Conservation (phyloP, 2,329 filamentous ascomycete species). For the Ceratocystis huliohia region DNA sequence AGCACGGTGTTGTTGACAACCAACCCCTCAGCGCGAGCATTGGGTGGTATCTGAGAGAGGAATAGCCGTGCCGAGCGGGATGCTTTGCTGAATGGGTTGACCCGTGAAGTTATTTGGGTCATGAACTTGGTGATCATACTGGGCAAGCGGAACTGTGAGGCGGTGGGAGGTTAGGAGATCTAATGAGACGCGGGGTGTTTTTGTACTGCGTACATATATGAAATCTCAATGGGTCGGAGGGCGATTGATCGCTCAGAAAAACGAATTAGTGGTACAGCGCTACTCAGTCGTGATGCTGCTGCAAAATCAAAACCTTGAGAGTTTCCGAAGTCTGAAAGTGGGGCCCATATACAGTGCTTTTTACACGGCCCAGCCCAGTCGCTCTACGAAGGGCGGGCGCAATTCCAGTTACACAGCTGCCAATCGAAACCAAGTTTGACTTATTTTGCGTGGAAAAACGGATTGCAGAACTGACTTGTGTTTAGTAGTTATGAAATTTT, state of each 20-base stretch:
- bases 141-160: constrained; percentile 19
- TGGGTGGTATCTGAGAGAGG: constrained; percentile 69
- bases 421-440: background rate
- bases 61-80: constrained; percentile 79
- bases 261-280: background rate
- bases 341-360: background rate
- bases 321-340: background rate
- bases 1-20: constrained; percentile 67
- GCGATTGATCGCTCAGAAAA: background rate
- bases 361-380: background rate
- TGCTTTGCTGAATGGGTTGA: constrained; percentile 78
- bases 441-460: no score
- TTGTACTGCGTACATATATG: no score
- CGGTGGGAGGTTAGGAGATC: background rate
- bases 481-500: no score
- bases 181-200: background rate
- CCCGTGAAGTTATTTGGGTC: constrained; percentile 70
- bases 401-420: background rate
- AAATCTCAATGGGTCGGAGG: background rate
- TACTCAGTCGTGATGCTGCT: background rate
- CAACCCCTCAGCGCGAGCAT: constrained; percentile 60
- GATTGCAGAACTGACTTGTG: no score
- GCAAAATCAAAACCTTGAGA: background rate
- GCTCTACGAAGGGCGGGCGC: background rate
- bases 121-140: constrained; percentile 77